A percentile compares a stretch with the other conserved stretches of the same genome.
These are phyloP conservation scores for Flueggea neowawraea DNA, from an alignment of 441 rosid genomes.

Conservation along the genomic window DNA sequence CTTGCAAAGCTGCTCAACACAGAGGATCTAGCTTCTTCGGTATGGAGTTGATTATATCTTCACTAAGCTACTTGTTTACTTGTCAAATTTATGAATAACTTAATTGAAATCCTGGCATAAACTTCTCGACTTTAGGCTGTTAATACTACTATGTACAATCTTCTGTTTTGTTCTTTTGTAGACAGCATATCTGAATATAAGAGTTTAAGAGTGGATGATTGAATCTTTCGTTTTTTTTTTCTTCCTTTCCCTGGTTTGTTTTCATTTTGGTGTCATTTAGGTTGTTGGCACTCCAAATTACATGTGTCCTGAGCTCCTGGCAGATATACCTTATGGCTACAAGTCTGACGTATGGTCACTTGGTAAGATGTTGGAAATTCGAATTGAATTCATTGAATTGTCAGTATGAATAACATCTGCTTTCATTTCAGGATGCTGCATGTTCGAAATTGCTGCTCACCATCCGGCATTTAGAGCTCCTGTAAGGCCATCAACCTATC, in stretches of 20 bases:
- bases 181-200: too few species aligned
- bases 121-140: too few species aligned
- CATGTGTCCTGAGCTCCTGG: conserved; percentile 94
- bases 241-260: too few species aligned
- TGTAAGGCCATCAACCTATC: too few species aligned
- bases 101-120: too few species aligned
- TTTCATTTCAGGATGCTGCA: conserved; percentile 80
- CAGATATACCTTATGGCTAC: conserved; percentile 86
- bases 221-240: too few species aligned
- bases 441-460: conserved; percentile 94
- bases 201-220: too few species aligned
- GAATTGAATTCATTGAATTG: conserved; percentile 3
- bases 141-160: too few species aligned
- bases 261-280: conserved; percentile 20
- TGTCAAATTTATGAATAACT: background rate
- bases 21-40: conserved; percentile 85
- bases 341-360: conserved; percentile 97
- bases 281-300: conserved; percentile 89
- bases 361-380: conserved; percentile 49
- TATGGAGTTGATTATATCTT: conserved; percentile 21
- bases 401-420: conserved; percentile 15
- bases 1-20: conserved; percentile 85
- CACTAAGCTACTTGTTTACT: conserved; percentile 1
- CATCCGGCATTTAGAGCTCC: conserved; percentile 96
- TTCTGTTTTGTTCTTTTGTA: too few species aligned